phyloP scores from a whole-genome alignment of 2,329 filamentous ascomycete genomes.

The Xylariales sp. region DNA sequence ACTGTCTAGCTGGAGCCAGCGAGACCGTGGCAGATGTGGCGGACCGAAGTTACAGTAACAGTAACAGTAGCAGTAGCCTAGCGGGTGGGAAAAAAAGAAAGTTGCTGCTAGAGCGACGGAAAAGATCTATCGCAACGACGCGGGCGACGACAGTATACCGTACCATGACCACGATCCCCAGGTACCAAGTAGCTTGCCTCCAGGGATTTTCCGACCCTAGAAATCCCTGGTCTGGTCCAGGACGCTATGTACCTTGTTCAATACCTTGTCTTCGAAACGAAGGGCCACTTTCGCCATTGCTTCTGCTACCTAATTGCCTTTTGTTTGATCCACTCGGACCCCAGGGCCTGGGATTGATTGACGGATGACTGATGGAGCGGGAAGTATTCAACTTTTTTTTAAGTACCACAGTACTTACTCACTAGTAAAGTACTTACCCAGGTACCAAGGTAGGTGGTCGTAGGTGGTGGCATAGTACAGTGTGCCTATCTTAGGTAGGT shows the following conservation, averaged over 20 bases:
- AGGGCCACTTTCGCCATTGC: slow-evolving; percentile 3
- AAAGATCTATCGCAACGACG: slow-evolving; percentile 24
- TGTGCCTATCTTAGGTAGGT: too few relatives aligned
- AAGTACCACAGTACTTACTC: too few relatives aligned
- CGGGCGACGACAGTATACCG: slow-evolving; percentile 16
- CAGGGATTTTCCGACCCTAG: slow-evolving; percentile 16
- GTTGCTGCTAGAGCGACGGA: slow-evolving; percentile 22
- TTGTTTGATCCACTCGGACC: slow-evolving; percentile 17
- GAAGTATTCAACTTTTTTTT: not conserved
- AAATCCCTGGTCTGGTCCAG: not conserved
- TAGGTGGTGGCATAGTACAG: too few relatives aligned
- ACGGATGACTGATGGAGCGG: not conserved
- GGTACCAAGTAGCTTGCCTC: slow-evolving; percentile 8
- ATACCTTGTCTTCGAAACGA: slow-evolving; percentile 16
- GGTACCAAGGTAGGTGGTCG: too few relatives aligned
- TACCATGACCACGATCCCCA: slow-evolving; percentile 11
- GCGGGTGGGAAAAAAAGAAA: slow-evolving; percentile 28
- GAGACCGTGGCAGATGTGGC: slow-evolving; percentile 23
- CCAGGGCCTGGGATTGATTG: slow-evolving; percentile 20
- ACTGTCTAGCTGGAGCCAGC: slow-evolving; percentile 27
- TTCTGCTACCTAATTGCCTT: slow-evolving; percentile 11
- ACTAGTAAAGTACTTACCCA: too few relatives aligned
- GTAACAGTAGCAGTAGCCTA: not conserved
- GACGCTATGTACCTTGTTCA: too few relatives aligned
- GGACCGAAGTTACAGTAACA: slow-evolving; percentile 10